Percentiles rank a stretch among this genome's conserved stretches.
These are phyloP conservation scores for Orbilia blumenaviensis DNA, from an alignment of 2,329 filamentous ascomycete genomes.

Conservation along the genomic window DNA sequence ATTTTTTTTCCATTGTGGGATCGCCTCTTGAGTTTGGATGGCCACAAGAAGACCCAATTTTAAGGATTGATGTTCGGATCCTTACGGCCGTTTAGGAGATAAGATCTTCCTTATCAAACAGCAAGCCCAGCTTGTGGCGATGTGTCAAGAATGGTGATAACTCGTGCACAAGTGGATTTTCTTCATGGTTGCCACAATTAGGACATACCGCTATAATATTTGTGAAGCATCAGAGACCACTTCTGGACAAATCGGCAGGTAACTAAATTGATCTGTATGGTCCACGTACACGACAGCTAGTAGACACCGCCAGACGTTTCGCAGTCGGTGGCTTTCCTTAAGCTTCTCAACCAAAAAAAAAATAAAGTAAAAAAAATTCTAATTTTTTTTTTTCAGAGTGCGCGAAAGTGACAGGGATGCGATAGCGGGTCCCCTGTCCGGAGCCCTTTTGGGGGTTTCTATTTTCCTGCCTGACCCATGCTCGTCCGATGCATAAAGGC, in stretches of 20 bases:
- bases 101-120: constrained; percentile 28
- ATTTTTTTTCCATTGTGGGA: constrained; percentile 3
- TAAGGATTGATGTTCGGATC: constrained; percentile 8
- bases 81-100: constrained; percentile 6
- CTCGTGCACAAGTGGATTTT: neutral
- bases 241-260: neutral
- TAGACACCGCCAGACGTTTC: no score
- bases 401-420: constrained; percentile 42
- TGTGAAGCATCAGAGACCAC: neutral
- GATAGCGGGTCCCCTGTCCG: constrained; percentile 46
- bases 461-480: constrained; percentile 43
- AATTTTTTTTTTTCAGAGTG: constrained; percentile 31
- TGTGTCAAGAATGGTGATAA: constrained; percentile 9
- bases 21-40: neutral
- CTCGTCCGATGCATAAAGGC: constrained; percentile 53
- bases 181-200: neutral
- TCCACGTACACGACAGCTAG: constrained; percentile 17
- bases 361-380: constrained; percentile 44
- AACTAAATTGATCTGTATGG: neutral
- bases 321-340: neutral
- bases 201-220: neutral
- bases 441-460: constrained; percentile 43
- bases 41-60: neutral
- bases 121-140: neutral
- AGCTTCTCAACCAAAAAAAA: constrained; percentile 50